A percentile compares a stretch with the other conserved stretches of the same genome.
Evolutionary conservation across 495 filamentous ascomycete species (phyloP).

Genomic region (Podospora comata): DNA sequence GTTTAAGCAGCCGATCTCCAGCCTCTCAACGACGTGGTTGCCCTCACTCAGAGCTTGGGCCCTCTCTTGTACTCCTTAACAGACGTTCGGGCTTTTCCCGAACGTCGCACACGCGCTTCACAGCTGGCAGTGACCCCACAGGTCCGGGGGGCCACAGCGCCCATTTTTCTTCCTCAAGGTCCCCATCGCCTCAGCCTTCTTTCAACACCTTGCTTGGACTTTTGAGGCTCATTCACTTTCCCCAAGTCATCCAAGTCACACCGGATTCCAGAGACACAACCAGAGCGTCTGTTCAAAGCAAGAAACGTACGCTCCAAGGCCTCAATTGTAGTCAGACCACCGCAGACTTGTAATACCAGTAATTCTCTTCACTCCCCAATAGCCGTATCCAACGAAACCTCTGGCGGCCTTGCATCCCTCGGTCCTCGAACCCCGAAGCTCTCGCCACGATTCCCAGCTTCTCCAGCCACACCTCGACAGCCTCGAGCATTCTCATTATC

Average conservation of each 20-base stretch:
- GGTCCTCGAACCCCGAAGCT: conserved; percentile 26
- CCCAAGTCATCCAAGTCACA: conserved; percentile 7
- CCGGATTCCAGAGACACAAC: not conserved
- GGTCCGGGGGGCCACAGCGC: conserved; percentile 16
- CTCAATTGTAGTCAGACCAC: not conserved
- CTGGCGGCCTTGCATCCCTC: not conserved
- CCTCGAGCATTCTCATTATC: conserved; percentile 29
- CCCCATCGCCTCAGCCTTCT: conserved; percentile 17
- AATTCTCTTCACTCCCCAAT: not conserved
- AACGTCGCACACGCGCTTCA: conserved; percentile 13
- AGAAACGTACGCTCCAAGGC: not conserved
- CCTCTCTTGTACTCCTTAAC: conserved; percentile 4
- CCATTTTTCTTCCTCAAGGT: conserved; percentile 18
- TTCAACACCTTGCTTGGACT: conserved; percentile 13
- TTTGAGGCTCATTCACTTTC: conserved; percentile 10
- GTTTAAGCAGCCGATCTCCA: conserved; percentile 13
- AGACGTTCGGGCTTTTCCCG: conserved; percentile 11
- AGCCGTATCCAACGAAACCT: not conserved
- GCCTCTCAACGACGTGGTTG: not conserved
- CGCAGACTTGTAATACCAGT: not conserved
- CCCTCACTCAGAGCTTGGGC: conserved; percentile 2
- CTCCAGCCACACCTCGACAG: conserved; percentile 47
- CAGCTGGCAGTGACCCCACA: not conserved
- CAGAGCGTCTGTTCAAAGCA: not conserved
- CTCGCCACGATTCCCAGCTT: conserved; percentile 55